Conservation (phyloP, 257 asterid species). For the Fraxinus americana region DNA sequence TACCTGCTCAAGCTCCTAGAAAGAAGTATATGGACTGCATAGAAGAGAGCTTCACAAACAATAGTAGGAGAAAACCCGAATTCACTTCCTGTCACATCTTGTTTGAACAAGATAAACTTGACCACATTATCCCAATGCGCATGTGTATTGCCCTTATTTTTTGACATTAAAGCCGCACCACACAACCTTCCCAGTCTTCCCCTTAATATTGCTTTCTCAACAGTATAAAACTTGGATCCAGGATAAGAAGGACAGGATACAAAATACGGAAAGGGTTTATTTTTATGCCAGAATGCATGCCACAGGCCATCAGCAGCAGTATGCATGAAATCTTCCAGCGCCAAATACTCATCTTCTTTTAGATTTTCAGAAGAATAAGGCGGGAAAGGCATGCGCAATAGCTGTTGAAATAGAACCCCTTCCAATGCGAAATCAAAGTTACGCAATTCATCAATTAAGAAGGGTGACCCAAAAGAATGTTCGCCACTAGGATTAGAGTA, state of each 20-base stretch:
- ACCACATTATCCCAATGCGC: conserved; percentile 70
- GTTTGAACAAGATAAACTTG: conserved; percentile 57
- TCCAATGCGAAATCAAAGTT: conserved; percentile 78
- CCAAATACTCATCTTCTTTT: conserved; percentile 66
- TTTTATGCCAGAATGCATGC: conserved; percentile 82
- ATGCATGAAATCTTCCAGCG: conserved; percentile 75
- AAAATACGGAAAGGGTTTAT: conserved; percentile 58
- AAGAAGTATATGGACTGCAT: conserved; percentile 61
- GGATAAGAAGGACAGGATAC: conserved; percentile 69
- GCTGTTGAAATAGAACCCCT: conserved; percentile 75
- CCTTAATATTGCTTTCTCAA: conserved; percentile 70
- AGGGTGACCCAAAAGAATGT: conserved; percentile 50
- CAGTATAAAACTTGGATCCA: conserved; percentile 68
- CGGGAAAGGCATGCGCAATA: conserved; percentile 81
- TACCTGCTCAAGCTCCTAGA: conserved; percentile 58
- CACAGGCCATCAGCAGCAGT: conserved; percentile 76
- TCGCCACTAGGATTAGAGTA: conserved; percentile 27
- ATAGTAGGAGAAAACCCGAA: conserved; percentile 45
- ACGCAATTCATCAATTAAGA: conserved; percentile 57
- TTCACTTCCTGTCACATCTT: conserved; percentile 42
- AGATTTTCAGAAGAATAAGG: conserved; percentile 51
- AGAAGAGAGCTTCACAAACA: conserved; percentile 78
- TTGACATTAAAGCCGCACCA: conserved; percentile 73
- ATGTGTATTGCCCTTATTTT: conserved; percentile 36
- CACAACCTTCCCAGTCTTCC: conserved; percentile 57